Conservation (phyloP, 2,329 filamentous ascomycete genomes). For the Cercospora berteroae region DNA sequence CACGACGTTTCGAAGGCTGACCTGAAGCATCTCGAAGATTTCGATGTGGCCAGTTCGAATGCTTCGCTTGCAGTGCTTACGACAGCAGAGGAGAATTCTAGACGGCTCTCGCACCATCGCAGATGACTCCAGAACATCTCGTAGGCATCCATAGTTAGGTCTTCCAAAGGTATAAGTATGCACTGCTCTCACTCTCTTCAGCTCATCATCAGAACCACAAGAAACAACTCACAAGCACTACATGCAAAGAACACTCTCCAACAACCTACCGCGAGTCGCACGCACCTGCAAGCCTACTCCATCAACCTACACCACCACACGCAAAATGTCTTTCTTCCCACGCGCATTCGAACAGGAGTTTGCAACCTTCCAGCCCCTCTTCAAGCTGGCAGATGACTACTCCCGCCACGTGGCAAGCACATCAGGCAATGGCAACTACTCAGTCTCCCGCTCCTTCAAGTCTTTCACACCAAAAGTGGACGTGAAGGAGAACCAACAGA, state of each 20-base stretch:
- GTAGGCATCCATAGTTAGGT: constrained; percentile 1
- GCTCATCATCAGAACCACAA: constrained; percentile 29
- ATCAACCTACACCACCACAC: constrained; percentile 27
- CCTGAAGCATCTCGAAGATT: not conserved
- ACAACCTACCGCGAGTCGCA: constrained; percentile 34
- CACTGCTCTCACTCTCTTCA: constrained; percentile 2
- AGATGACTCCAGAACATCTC: constrained; percentile 16
- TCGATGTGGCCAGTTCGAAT: not conserved
- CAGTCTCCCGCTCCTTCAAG: constrained; percentile 38
- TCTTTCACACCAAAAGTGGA: constrained; percentile 77
- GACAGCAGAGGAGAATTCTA: constrained; percentile 16
- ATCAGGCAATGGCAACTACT: constrained; percentile 12
- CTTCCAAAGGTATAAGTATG: constrained; percentile 22
- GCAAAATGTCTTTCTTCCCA: constrained; percentile 41
- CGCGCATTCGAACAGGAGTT: constrained; percentile 39
- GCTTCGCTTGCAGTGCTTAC: constrained; percentile 7
- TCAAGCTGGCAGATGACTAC: constrained; percentile 51
- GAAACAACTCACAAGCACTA: constrained; percentile 23
- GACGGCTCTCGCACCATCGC: constrained; percentile 19
- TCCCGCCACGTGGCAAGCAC: constrained; percentile 37
- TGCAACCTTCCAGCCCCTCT: constrained; percentile 40
- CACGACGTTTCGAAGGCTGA: not conserved
- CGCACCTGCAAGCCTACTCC: constrained; percentile 28
- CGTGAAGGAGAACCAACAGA: constrained; percentile 64
- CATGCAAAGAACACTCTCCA: constrained; percentile 33